Evolutionary conservation across 1,284 basidiomycete species (phyloP), one percentile per base, ranked within the genome.

Genomic region (Pseudozyma pruni): DNA sequence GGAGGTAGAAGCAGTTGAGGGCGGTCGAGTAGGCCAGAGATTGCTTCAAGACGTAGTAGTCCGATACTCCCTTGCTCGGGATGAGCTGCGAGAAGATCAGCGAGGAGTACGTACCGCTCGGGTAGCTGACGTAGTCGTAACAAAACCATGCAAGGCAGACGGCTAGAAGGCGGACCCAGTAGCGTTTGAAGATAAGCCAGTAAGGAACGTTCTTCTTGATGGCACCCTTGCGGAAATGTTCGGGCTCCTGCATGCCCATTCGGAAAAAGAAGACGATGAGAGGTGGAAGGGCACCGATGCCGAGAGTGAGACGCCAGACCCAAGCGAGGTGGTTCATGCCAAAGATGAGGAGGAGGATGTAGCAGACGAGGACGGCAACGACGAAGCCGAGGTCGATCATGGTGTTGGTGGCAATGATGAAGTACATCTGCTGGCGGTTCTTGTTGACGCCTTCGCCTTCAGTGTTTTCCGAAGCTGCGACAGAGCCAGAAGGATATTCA

Each of bases 321-420:
- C 66, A 69, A 1, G 20, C 57, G n/a, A 81, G 70, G 45, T 79
- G 74, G 37, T 70, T 60, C 55, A 88, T 83, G 33, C 92, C 90
- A 67, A 90, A 93, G 63, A 83, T 82, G 52, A 71, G 68, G 32
- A 75, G 61, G 8, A 83, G 72, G 23, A 83, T 89, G 17, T 93
- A 86, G 10, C 92, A 91, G 2, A 93, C 90, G 61, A 96, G 93
- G 29, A 90, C 86, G 8, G 91, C 85, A 50, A 93, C 81, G 19
- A 93, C 91, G 79, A 94, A 96, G 40, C 92, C 94, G 54, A 90
- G 80, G 80, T 95, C 93, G 74, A 96, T 93, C 91, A 93, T 93
- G 10, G 62, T 55, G 70, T 61, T 74, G 47, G 60, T 54, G 44
- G 83, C 87, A 89, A 94, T 86, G 17, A 90, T 89, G 76, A 95